Conservation (phyloP, 352 stramenopile genomes). For the Pythium periplocum region DNA sequence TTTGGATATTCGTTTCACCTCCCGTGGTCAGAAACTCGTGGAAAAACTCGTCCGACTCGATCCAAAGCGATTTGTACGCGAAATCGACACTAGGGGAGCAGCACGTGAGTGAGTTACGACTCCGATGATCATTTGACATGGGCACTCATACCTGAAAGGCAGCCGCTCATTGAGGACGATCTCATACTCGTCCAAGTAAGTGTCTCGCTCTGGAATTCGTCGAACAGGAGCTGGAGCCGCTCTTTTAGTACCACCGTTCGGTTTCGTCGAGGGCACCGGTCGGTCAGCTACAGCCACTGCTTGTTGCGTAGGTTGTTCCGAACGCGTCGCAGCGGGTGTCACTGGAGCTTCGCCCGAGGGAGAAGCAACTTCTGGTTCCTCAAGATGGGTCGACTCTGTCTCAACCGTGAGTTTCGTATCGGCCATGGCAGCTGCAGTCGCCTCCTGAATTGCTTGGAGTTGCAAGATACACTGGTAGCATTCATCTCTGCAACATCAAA, state of each 20-base stretch:
- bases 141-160: conserved; percentile 48
- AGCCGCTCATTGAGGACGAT: conserved; percentile 66
- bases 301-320: neutral
- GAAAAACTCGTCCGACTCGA: conserved; percentile 51
- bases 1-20: conserved; percentile 53
- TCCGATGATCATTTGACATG: neutral
- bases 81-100: conserved; percentile 42
- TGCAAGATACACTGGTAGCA: conserved; percentile 78
- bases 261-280: too few relatives aligned
- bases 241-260: too few relatives aligned
- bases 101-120: too few relatives aligned
- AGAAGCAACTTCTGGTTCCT: conserved; percentile 10
- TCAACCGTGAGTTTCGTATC: conserved; percentile 12
- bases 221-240: conserved; percentile 1
- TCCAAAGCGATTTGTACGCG: conserved; percentile 53
- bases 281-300: too few relatives aligned
- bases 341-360: conserved; percentile 15
- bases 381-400: conserved; percentile 1
- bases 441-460: conserved; percentile 69
- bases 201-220: conserved; percentile 16
- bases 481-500: conserved; percentile 52
- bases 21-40: conserved; percentile 32
- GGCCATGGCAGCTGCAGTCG: conserved; percentile 50
- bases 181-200: conserved; percentile 62
- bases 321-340: conserved; percentile 1